A percentile compares a stretch with the other conserved stretches of the same genome.
Evolutionary conservation across 2,329 filamentous ascomycete genomes (phyloP).

Genomic region (Hypoxylon sp.): DNA sequence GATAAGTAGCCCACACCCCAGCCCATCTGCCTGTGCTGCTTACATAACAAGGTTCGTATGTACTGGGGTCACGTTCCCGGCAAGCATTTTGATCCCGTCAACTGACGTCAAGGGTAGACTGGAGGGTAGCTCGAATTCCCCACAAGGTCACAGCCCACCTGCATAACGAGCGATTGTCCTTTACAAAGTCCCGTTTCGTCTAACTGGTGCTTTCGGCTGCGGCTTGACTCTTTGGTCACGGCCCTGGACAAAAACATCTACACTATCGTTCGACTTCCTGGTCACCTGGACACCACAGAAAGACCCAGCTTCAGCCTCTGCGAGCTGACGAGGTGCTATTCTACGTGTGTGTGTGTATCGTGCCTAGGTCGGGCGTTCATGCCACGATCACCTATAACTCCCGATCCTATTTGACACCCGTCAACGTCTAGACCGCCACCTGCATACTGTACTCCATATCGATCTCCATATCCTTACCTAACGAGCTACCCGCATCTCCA

Average conservation of each 20-base stretch:
- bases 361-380: conserved; percentile 18
- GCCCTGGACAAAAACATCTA: conserved; percentile 18
- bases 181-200: conserved; percentile 6
- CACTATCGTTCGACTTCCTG: conserved; percentile 35
- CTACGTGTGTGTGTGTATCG: background rate
- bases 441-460: conserved; percentile 20
- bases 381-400: conserved; percentile 32
- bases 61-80: conserved; percentile 27
- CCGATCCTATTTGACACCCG: conserved; percentile 27
- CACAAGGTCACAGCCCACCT: conserved; percentile 31
- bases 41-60: conserved; percentile 11
- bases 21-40: background rate
- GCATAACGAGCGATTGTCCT: conserved; percentile 18
- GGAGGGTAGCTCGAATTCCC: conserved; percentile 24
- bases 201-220: background rate
- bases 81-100: conserved; percentile 12
- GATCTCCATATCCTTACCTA: conserved; percentile 8
- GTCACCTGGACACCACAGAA: conserved; percentile 37
- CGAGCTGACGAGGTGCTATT: conserved; percentile 25
- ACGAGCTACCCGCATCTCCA: conserved; percentile 12
- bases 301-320: conserved; percentile 24
- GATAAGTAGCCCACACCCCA: no score
- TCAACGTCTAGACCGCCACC: conserved; percentile 23
- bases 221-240: conserved; percentile 23
- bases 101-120: conserved; percentile 33